Base-by-base conservation (phyloP, 805 yeast species). In the Hanseniaspora osmophila region DNA sequence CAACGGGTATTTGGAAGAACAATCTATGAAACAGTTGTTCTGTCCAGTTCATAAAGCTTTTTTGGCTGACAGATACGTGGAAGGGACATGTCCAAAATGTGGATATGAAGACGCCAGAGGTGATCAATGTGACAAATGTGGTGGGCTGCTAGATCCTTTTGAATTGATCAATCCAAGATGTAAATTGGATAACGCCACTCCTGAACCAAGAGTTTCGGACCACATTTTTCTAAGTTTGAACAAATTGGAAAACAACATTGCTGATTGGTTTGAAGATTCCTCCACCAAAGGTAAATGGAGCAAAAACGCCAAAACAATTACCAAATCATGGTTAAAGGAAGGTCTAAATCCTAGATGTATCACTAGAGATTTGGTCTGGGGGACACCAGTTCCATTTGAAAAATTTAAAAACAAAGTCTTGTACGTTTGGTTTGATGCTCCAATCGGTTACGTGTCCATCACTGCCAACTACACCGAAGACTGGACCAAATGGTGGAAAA, bases 401-500 rank as follows among this genome's bases (percentile, higher is more conserved):
- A 84, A 78, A 44, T 92, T 73, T 68, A 78, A 81, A 54, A 80
- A 86, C 46, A 92, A 92, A 66, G 98, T 92, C 11, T 70, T 92
- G 56, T 92, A 92, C 60, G 99, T 92, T 48, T 92, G 99, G 99
- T 92, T 92, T 55, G 99, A 92, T 67, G 99, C 99, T 35, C 77
- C 95, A 43, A 92, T 92, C 54, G 99, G 99, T 40, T 92, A 92
- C 63, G 78, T 88, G 48, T 86, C 96, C 43, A 92, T 92, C 59
- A 92, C 99, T 29, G 96, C 97, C 22, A 83, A 82, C 63, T 94
- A 90, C 67, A 78, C 86, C 15, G 63, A 72, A 39, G 67, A 68
- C 40, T 90, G 97, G 97, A 67, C 73, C 56, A 61, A 76, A 54
- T 90, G 98, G 98, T 92, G 99, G 99, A 77, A 76, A 56, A 71